Evolutionary conservation across 1,139 yeast genomes (phyloP), one percentile per base, ranked within the genome.

Genomic region (Blastobotrys apis): DNA sequence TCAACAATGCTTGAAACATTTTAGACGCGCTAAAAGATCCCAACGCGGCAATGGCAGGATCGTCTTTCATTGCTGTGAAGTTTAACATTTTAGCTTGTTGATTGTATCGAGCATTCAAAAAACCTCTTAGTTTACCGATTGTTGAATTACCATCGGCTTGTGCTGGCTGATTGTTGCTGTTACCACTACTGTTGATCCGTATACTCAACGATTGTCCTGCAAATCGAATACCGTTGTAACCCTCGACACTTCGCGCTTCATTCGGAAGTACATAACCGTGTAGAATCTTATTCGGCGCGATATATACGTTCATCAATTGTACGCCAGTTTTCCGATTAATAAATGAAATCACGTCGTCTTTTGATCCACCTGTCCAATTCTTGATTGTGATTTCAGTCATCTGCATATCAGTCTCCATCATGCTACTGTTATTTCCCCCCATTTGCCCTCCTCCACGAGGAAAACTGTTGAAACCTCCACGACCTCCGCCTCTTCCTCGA

Each of bases 1-100:
- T 87, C 87, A 92, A 80, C 53, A 92, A 68, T 0, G 98, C 98
- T 3, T 90, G 85, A 64, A 92, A 88, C 74, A 90, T 81, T 63
- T 90, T 90, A 13, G 94, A 75, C 40, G 80, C 74, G 5, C 78
- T 73, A 54, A 88, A 80, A 45, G 87, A 70, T 0, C 96, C 95
- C 51, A 75, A 75, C 15, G 75, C 68, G 16, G 67, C 66, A 39
- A 92, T 69, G 13, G 66, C 72, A 23, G 77, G 81, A 60, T 92
- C 97, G 42, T 74, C 74, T 48, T 77, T 75, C 57, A 88, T 78
- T 43, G 70, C 70, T n/a, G 82, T 73, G 44, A 92, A 69, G 58
- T 90, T 85, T 47, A 92, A 71, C 72, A 92, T 67, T 60, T 78
- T 80, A 15, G 72, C 58, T 21, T 74, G 76, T 0, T 83, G 72